Conservation (phyloP, 768 basidiomycete species). For the Tremella yokohamensis region DNA sequence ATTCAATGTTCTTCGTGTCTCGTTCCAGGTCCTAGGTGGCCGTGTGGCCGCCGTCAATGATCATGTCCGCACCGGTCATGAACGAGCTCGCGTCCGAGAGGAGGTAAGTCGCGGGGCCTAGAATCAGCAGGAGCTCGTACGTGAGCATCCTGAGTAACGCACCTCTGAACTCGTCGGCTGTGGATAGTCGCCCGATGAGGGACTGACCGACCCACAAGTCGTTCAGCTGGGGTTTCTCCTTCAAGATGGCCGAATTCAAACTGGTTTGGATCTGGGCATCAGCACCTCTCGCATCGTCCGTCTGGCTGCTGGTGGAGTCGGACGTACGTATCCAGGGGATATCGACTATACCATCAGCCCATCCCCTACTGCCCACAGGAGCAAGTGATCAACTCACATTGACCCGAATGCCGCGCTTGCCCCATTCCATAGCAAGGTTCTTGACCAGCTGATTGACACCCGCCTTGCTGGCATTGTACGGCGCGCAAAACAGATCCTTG, state of each 20-base stretch:
- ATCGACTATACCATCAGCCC: constrained; percentile 26
- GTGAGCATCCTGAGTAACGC: too few relatives aligned
- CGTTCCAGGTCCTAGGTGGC: constrained; percentile 11
- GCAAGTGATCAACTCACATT: constrained; percentile 37
- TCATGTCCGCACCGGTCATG: constrained; percentile 46
- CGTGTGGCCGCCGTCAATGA: constrained; percentile 46
- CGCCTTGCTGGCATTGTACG: constrained; percentile 50
- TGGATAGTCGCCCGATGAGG: constrained; percentile 36
- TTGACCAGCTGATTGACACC: constrained; percentile 48
- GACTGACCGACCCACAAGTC: constrained; percentile 35
- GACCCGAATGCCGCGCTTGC: constrained; percentile 42
- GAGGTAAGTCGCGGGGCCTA: constrained; percentile 44
- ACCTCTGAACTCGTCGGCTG: constrained; percentile 46
- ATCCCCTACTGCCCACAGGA: neutral
- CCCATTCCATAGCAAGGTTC: constrained; percentile 50
- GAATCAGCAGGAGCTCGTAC: neutral
- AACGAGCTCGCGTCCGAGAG: constrained; percentile 48
- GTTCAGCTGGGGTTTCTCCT: constrained; percentile 29
- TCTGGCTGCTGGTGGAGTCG: neutral
- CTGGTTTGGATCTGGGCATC: constrained; percentile 20
- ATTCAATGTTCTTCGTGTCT: too few relatives aligned
- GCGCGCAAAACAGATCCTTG: constrained; percentile 26
- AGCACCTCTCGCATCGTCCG: neutral
- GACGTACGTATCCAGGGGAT: constrained; percentile 39
- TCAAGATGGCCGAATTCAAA: constrained; percentile 34